A percentile compares a stretch with the other conserved stretches of the same genome.
phyloP scores from a whole-genome alignment of 2,329 filamentous ascomycete genomes.

The Tolypocladium tundrense region DNA sequence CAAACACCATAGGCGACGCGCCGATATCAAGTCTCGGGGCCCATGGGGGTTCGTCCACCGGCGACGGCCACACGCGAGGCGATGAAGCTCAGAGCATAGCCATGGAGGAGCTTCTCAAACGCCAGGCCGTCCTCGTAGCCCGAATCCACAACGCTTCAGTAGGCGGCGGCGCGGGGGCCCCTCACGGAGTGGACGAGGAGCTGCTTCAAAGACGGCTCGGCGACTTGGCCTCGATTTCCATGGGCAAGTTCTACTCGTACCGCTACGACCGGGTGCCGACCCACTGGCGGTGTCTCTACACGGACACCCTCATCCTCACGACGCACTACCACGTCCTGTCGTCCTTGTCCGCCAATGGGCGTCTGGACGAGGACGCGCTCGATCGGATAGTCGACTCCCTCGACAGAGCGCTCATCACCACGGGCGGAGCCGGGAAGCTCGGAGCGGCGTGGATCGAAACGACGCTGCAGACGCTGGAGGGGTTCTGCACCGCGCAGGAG shows the following conservation, averaged over 20 bases:
- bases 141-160: constrained; percentile 10
- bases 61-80: not conserved
- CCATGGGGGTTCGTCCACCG: not conserved
- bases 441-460: constrained; percentile 40
- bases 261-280: constrained; percentile 55
- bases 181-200: constrained; percentile 3
- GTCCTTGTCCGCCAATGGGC: not conserved
- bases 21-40: not conserved
- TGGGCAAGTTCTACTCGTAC: constrained; percentile 59
- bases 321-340: constrained; percentile 30
- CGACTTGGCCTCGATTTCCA: constrained; percentile 48
- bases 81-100: constrained; percentile 5
- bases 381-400: constrained; percentile 53
- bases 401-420: constrained; percentile 68
- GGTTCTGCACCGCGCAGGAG: constrained; percentile 9
- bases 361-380: constrained; percentile 21
- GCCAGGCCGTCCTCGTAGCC: constrained; percentile 16
- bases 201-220: constrained; percentile 34
- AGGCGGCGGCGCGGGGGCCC: not conserved
- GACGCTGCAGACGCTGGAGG: constrained; percentile 33
- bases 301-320: constrained; percentile 57
- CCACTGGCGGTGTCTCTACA: constrained; percentile 63
- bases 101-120: constrained; percentile 14
- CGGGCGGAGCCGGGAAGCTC: constrained; percentile 51
- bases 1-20: constrained; percentile 7